These are phyloP conservation scores for Claviceps purpurea DNA, from an alignment of 2,329 filamentous ascomycete genomes.

Conservation along the genomic window DNA sequence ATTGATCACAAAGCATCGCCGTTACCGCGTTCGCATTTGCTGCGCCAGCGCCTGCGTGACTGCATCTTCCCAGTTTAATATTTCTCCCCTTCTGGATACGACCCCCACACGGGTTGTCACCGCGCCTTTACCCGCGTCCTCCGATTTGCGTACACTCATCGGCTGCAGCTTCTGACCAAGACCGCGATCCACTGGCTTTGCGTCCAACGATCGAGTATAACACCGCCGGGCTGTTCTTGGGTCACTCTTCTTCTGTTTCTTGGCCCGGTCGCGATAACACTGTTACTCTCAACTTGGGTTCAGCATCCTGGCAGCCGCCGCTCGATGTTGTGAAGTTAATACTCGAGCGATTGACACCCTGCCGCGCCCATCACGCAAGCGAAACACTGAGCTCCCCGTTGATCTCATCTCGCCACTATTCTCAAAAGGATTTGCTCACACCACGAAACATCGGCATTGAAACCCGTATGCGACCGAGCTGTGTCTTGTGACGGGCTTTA, in stretches of 20 bases:
- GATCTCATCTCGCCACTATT: too few species aligned
- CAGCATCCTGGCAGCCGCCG: conserved; percentile 3
- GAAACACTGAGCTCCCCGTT: too few species aligned
- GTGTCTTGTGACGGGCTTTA: conserved; percentile 3
- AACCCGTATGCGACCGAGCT: conserved; percentile 6
- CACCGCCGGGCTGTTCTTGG: background rate
- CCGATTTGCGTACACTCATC: background rate
- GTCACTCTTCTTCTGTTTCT: background rate
- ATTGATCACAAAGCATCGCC: too few species aligned
- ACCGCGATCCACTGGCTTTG: background rate
- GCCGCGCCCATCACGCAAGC: conserved; percentile 2
- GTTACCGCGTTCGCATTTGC: too few species aligned
- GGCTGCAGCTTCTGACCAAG: background rate
- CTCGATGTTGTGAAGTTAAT: conserved; percentile 10
- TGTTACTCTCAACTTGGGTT: background rate
- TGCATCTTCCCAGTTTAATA: background rate
- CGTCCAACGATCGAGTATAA: background rate
- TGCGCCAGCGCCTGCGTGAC: background rate
- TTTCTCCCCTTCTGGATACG: background rate
- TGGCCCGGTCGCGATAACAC: background rate
- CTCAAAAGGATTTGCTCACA: too few species aligned
- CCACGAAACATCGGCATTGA: too few species aligned
- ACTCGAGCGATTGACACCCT: conserved; percentile 8
- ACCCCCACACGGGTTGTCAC: background rate
- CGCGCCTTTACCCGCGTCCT: background rate